phyloP scores from a whole-genome alignment of 2,329 filamentous ascomycete genomes.

The Paraphaeosphaeria minitans region DNA sequence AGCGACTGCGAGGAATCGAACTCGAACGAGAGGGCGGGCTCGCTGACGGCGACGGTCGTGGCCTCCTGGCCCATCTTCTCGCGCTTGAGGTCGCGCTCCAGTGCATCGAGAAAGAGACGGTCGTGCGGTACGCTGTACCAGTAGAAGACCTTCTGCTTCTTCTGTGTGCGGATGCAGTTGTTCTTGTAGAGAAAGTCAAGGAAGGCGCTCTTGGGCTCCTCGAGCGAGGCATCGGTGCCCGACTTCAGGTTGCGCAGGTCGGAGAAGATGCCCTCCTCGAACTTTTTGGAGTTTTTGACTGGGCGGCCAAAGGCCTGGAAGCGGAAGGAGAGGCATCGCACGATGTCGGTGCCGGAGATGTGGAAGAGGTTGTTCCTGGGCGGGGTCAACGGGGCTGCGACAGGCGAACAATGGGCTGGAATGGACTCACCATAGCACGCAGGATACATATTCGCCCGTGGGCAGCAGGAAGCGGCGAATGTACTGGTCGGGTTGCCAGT shows the following conservation, averaged over 20 bases:
- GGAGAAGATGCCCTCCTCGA: conserved; percentile 99
- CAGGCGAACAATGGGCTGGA: conserved; percentile 7
- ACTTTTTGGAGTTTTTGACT: conserved; percentile 99
- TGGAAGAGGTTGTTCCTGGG: conserved; percentile 96
- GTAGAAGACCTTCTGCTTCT: conserved; percentile 99
- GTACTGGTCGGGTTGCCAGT: conserved; percentile 96
- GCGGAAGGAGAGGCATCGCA: conserved; percentile 94
- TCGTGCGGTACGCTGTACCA: conserved; percentile 99
- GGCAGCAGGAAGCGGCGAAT: conserved; percentile 94
- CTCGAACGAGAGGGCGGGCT: conserved; percentile 96
- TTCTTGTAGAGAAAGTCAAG: conserved; percentile 99
- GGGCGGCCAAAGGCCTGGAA: conserved; percentile 98
- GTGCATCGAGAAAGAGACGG: conserved; percentile 92
- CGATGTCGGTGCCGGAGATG: conserved; percentile 98
- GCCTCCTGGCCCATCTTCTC: conserved; percentile 99
- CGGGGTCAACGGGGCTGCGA: conserved; percentile 31
- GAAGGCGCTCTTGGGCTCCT: conserved; percentile 98
- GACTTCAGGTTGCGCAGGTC: conserved; percentile 98
- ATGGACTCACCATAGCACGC: conserved; percentile 77
- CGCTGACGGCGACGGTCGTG: conserved; percentile 93
- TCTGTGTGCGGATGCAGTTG: conserved; percentile 99
- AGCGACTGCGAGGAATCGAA: conserved; percentile 99
- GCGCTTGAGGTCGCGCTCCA: conserved; percentile 96
- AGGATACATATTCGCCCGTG: conserved; percentile 98
- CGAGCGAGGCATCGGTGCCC: conserved; percentile 94